Evolutionary conservation across 139 green algal genomes (phyloP), one percentile per base, ranked within the genome.

Genomic region (Astrephomene gubernaculifera): DNA sequence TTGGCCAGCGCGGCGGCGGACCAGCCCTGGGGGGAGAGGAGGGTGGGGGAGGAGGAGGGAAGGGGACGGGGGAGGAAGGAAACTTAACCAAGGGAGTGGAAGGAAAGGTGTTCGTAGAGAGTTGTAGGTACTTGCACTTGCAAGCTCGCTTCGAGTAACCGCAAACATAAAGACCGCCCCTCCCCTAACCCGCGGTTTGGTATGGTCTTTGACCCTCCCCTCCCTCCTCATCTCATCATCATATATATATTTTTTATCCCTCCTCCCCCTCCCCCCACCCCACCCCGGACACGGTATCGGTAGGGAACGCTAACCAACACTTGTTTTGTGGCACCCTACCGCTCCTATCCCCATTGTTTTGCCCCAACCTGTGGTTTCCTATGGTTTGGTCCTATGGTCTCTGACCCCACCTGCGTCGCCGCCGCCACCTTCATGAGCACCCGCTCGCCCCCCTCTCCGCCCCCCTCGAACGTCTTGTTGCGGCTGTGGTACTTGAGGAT

Each of bases 1-100:
- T 95, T 95, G 87, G 92, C 92, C 63, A 95, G 87, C 4, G 91
- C 87, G 1, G 92, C 92, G 14, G 91, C 92, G 39, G 88, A 92
- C 89, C 89, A 94, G 64, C 87, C 87, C 44, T 86, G 78, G 0
- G 17, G 39, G 21, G 35, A 35, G n/a, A 5, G 22, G n/a, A 22
- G 21, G 73, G 36, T 22, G 74, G n/a, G 35, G 8, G 49, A 4
- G 71, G 31, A 49, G 31, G 44, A 19, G 41, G 44, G 41, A 1
- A 29, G 44, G 43, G 31, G 65, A 49, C n/a, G 14, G 41, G 43
- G 71, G 31, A 45, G 49, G 33, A 45, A 31, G 49, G 38, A 38
- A 54, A n/a, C 9, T 33, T 8, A 24, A n/a, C 14, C 6, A n/a
- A 49, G 35, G 10, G 49, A n/a, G 65, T 52, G 65, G 29, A 9